These are phyloP conservation scores for Neonectria punicea DNA, from an alignment of 2,329 filamentous ascomycete genomes.

Conservation along the genomic window DNA sequence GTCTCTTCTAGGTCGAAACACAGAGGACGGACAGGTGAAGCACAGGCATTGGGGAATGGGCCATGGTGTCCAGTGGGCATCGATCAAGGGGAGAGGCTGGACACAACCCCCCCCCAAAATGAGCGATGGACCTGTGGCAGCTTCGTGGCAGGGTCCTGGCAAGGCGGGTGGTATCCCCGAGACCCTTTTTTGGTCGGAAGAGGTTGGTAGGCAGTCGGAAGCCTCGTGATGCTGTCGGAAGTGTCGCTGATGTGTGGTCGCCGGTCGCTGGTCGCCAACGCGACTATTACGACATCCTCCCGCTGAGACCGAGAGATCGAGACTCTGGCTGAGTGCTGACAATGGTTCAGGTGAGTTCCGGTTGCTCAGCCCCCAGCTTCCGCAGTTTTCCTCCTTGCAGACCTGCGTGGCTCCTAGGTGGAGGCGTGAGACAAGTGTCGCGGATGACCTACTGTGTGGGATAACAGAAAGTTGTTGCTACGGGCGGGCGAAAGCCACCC, in stretches of 20 bases:
- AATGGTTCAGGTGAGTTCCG: neutral
- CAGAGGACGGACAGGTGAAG: conserved; percentile 16
- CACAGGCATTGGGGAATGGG: conserved; percentile 34
- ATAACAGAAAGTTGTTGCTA: conserved; percentile 18
- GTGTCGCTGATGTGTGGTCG: neutral
- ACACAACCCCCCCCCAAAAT: conserved; percentile 9
- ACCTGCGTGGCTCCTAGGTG: conserved; percentile 30
- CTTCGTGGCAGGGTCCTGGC: conserved; percentile 17
- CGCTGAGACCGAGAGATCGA: neutral
- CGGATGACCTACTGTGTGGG: conserved; percentile 27
- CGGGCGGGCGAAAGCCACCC: conserved; percentile 14
- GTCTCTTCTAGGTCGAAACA: conserved; percentile 35
- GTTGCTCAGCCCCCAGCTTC: conserved; percentile 17
- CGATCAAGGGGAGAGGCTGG: conserved; percentile 30
- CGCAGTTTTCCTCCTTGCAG: conserved; percentile 34
- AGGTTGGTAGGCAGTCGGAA: conserved; percentile 12
- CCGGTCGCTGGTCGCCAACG: neutral
- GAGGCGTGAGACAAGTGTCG: conserved; percentile 42
- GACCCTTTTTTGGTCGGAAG: conserved; percentile 23
- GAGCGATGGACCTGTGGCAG: conserved; percentile 15
- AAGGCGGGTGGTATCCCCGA: conserved; percentile 29
- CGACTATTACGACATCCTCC: neutral
- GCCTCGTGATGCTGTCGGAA: neutral
- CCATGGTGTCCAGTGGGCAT: conserved; percentile 4
- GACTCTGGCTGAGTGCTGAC: neutral